Percentiles rank a stretch among this genome's conserved stretches.
These are phyloP conservation scores for Sarcocystis neurona DNA, from an alignment of 169 alveolate species.

Conservation along the genomic window DNA sequence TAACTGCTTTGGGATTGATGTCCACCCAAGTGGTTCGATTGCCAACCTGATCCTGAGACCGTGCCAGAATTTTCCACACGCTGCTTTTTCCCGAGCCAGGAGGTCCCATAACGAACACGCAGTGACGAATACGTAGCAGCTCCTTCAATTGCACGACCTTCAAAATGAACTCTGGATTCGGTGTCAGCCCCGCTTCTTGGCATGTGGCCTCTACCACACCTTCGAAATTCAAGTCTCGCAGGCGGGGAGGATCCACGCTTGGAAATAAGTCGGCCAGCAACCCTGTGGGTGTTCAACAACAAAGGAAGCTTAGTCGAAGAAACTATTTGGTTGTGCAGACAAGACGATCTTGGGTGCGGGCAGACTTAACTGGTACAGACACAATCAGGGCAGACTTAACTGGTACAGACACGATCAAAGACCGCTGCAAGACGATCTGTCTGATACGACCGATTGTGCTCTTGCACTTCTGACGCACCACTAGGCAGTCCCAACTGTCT, in stretches of 20 bases:
- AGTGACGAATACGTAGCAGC: conserved; percentile 92
- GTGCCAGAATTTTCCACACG: conserved; percentile 92
- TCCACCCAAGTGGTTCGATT: conserved; percentile 90
- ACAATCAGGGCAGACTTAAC: no score
- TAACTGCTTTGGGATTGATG: conserved; percentile 89
- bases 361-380: background rate
- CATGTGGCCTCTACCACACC: conserved; percentile 80
- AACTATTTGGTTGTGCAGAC: background rate
- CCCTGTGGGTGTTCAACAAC: conserved; percentile 66
- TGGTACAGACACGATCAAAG: background rate
- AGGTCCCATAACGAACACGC: conserved; percentile 95
- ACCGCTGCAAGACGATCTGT: no score
- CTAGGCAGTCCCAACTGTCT: no score
- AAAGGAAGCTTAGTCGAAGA: background rate
- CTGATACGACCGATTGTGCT: no score
- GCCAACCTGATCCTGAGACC: conserved; percentile 90
- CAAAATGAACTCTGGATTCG: conserved; percentile 80
- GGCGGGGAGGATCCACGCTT: conserved; percentile 89
- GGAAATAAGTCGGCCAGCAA: conserved; percentile 93
- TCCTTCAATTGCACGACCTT: conserved; percentile 92
- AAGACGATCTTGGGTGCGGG: no score
- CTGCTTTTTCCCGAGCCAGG: conserved; percentile 95
- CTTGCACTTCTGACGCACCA: no score
- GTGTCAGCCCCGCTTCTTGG: conserved; percentile 74
- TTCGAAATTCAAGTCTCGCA: conserved; percentile 88